Conservation (phyloP, 306 rosid genomes). For the Inga oerstediana region DNA sequence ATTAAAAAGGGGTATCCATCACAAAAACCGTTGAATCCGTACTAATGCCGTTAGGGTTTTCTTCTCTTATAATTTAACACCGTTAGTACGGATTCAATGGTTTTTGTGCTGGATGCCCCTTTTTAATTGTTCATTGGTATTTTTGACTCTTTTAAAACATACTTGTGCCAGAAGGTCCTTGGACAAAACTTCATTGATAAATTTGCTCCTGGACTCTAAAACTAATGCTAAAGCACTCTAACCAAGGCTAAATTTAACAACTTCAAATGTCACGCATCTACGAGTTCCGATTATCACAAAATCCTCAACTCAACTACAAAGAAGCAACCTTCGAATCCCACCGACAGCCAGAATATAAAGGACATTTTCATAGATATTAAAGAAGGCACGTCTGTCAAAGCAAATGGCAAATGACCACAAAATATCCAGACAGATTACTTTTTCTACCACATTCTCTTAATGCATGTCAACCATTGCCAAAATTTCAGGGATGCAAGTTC, state of each 20-base stretch:
- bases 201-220: too few relatives aligned
- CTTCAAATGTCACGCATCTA: slow-evolving; percentile 35
- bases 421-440: slow-evolving; percentile 25
- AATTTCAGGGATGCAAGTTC: not conserved
- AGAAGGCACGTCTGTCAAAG: slow-evolving; percentile 17
- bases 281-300: slow-evolving; percentile 9
- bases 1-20: too few relatives aligned
- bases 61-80: too few relatives aligned
- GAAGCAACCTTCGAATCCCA: not conserved
- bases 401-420: slow-evolving; percentile 12
- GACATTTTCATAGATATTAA: not conserved
- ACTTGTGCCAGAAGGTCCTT: too few relatives aligned
- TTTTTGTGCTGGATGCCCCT: too few relatives aligned
- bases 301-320: slow-evolving; percentile 11
- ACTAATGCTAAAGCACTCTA: slow-evolving; percentile 13
- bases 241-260: slow-evolving; percentile 16
- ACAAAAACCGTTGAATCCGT: too few relatives aligned
- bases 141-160: too few relatives aligned
- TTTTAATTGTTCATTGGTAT: too few relatives aligned
- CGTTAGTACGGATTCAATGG: too few relatives aligned
- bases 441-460: not conserved
- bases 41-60: too few relatives aligned
- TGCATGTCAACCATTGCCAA: not conserved
- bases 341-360: not conserved
- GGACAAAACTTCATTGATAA: too few relatives aligned